Percentiles rank a stretch among this genome's conserved stretches.
These are phyloP conservation scores for Mortierella sp. DNA, from an alignment of 371 early-diverging fungal genomes.

Conservation along the genomic window DNA sequence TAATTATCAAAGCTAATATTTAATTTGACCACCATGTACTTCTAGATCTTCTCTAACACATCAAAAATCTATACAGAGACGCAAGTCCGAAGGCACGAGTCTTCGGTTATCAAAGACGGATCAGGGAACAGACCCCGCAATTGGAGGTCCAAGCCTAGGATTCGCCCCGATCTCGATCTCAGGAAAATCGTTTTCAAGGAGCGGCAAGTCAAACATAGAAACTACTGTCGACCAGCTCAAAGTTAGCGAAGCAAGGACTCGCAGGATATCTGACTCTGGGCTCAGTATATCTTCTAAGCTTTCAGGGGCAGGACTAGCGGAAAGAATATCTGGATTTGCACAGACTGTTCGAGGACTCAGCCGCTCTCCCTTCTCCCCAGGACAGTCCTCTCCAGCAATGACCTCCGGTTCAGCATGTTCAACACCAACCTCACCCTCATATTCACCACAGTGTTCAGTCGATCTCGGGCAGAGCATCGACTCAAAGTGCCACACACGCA, in stretches of 20 bases:
- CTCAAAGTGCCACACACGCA: neutral
- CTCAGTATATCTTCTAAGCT: slow-evolving; percentile 32
- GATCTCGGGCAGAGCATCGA: neutral
- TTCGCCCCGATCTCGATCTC: slow-evolving; percentile 14
- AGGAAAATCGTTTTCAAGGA: slow-evolving; percentile 24
- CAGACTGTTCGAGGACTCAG: slow-evolving; percentile 47
- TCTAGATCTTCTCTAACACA: slow-evolving; percentile 10
- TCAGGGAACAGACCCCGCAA: slow-evolving; percentile 12
- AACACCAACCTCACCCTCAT: slow-evolving; percentile 32
- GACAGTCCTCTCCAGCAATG: slow-evolving; percentile 27
- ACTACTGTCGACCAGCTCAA: slow-evolving; percentile 46
- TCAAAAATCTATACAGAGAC: slow-evolving; percentile 36
- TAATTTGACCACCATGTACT: neutral
- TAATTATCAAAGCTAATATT: neutral
- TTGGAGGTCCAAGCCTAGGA: slow-evolving; percentile 15
- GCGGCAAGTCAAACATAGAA: slow-evolving; percentile 21
- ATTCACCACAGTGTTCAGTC: slow-evolving; percentile 22
- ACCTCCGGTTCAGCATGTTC: slow-evolving; percentile 33
- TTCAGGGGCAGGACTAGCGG: slow-evolving; percentile 33
- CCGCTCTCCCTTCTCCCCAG: slow-evolving; percentile 33
- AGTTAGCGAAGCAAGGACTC: slow-evolving; percentile 41
- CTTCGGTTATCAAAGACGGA: slow-evolving; percentile 33
- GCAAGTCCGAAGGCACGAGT: slow-evolving; percentile 45
- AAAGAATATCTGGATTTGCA: slow-evolving; percentile 41
- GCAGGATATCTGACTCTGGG: slow-evolving; percentile 51